Evolutionary conservation across 257 asterid genomes (phyloP).

Genomic region (Mitragyna speciosa): DNA sequence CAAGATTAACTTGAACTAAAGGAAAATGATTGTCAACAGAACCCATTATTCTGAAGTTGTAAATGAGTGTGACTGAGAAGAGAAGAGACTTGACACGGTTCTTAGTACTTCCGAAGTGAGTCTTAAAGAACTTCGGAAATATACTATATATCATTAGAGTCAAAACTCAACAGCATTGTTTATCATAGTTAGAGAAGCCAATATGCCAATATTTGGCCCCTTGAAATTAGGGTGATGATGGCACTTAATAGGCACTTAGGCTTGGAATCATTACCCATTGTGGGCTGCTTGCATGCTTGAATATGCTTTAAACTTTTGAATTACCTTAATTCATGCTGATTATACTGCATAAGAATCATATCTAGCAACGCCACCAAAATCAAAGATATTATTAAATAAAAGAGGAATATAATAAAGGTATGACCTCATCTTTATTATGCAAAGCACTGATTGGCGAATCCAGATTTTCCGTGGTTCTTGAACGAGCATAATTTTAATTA

Average conservation of each 20-base stretch:
- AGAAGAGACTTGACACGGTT: not conserved
- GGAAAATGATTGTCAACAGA: too few relatives aligned
- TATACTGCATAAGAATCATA: not conserved
- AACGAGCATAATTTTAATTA: not conserved
- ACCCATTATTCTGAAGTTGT: too few relatives aligned
- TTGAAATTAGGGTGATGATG: constrained; percentile 6
- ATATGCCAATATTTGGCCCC: not conserved
- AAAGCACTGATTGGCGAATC: not conserved
- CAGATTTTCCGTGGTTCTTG: not conserved
- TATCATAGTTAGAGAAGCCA: constrained; percentile 1
- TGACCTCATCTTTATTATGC: not conserved
- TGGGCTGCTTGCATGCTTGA: constrained; percentile 12
- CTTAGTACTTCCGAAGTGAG: not conserved
- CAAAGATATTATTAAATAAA: not conserved
- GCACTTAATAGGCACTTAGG: not conserved
- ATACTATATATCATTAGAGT: not conserved
- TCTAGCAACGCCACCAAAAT: not conserved
- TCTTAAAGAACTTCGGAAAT: not conserved
- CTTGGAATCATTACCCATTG: constrained; percentile 10
- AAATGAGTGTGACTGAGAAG: not conserved
- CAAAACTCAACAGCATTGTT: not conserved
- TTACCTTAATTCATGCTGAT: constrained; percentile 10
- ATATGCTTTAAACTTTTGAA: constrained; percentile 10
- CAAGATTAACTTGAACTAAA: not conserved
- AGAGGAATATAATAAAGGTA: not conserved